A percentile compares a stretch with the other conserved stretches of the same genome.
Conservation (phyloP, 2,329 filamentous ascomycete genomes). For the Juglanconis juglandina region DNA sequence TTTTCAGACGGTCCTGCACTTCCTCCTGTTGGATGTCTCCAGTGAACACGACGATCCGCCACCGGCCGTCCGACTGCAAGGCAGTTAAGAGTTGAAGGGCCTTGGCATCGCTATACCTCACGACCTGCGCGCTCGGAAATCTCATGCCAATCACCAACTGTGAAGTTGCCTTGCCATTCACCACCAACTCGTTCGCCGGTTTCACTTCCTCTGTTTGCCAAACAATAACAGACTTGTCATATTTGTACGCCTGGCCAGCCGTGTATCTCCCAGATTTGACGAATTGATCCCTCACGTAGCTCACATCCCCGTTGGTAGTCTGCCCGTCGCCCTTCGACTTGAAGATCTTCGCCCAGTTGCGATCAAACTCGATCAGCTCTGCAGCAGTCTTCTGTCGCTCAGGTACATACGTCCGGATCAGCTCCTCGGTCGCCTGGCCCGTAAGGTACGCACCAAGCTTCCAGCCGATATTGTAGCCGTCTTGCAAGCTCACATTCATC, state of each 20-base stretch:
- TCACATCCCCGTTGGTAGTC: conserved; percentile 34
- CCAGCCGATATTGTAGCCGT: conserved; percentile 62
- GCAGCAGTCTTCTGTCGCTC: conserved; percentile 51
- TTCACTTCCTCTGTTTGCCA: conserved; percentile 3
- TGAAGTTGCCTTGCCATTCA: not conserved
- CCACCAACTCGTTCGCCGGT: not conserved
- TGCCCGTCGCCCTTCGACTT: conserved; percentile 36
- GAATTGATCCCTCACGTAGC: conserved; percentile 55
- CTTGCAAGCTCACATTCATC: conserved; percentile 59
- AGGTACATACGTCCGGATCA: conserved; percentile 51
- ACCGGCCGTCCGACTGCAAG: conserved; percentile 35
- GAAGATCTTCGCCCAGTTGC: conserved; percentile 51
- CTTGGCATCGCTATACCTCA: conserved; percentile 51
- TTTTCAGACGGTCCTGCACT: not conserved
- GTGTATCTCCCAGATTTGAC: conserved; percentile 56
- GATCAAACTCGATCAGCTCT: conserved; percentile 61
- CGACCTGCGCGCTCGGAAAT: conserved; percentile 42
- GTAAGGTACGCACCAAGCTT: conserved; percentile 51
- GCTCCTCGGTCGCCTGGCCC: conserved; percentile 36
- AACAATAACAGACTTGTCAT: conserved; percentile 48
- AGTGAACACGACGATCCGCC: conserved; percentile 25
- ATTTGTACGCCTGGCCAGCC: conserved; percentile 55
- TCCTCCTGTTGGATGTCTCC: conserved; percentile 8
- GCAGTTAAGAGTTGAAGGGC: conserved; percentile 38
- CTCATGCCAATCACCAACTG: conserved; percentile 15